Percentiles rank a stretch among this genome's conserved stretches.
Evolutionary conservation across 2,329 filamentous ascomycete species (phyloP).

Genomic region (Diaporthe capsici): DNA sequence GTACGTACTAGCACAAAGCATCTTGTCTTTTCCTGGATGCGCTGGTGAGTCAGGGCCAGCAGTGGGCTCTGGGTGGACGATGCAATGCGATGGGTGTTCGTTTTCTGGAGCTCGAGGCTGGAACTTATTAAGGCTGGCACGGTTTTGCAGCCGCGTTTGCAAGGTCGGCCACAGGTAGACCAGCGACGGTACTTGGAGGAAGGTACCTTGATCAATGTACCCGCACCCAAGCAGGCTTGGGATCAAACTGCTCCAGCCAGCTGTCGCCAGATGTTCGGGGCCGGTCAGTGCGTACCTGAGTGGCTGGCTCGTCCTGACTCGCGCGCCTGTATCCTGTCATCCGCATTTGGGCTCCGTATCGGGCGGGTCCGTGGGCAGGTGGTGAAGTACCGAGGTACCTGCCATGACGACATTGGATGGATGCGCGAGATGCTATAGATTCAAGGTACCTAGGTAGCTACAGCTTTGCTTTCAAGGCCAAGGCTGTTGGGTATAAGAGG

Average conservation of each 20-base stretch:
- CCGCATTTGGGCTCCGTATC: background rate
- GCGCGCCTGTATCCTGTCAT: background rate
- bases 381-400: background rate
- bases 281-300: background rate
- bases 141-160: slow-evolving; percentile 36
- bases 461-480: background rate
- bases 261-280: background rate
- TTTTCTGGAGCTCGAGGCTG: slow-evolving; percentile 27
- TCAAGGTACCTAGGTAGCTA: background rate
- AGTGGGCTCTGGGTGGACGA: background rate
- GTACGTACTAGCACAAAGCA: slow-evolving; percentile 42
- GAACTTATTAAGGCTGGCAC: background rate
- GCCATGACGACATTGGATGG: slow-evolving; percentile 16
- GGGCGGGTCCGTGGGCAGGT: background rate
- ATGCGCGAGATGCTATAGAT: background rate
- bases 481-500: background rate
- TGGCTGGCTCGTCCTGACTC: background rate
- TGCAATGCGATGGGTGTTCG: slow-evolving; percentile 12
- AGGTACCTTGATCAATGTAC: background rate
- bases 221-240: no score
- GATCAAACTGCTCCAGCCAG: background rate
- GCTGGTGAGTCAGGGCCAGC: slow-evolving; percentile 10
- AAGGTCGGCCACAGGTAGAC: background rate
- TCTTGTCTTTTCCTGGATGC: slow-evolving; percentile 30
- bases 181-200: background rate